These are phyloP conservation scores for Debaryomyces nepalensis DNA, from an alignment of 1,139 yeast species.

Conservation along the genomic window DNA sequence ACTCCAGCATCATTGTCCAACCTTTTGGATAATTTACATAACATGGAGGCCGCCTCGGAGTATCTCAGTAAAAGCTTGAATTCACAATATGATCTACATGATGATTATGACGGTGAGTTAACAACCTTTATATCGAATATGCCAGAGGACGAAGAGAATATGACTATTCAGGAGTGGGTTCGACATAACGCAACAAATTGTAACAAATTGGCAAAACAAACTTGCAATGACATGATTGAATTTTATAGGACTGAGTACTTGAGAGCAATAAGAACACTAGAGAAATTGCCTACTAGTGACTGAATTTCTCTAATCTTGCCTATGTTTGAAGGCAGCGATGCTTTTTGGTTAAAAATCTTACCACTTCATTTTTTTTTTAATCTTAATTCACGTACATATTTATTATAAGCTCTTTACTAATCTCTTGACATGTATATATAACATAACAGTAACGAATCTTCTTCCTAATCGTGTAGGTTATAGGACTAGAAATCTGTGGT, in stretches of 20 bases:
- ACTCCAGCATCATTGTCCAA: constrained; percentile 28
- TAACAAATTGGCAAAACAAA: constrained; percentile 43
- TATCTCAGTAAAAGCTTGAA: constrained; percentile 33
- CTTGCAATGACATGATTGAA: constrained; percentile 49
- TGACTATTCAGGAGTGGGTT: constrained; percentile 77
- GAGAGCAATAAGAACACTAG: constrained; percentile 27
- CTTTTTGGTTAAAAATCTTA: too few relatives aligned
- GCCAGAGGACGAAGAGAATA: constrained; percentile 69
- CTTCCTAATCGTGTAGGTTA: too few relatives aligned
- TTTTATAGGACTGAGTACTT: constrained; percentile 48
- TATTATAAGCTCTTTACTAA: too few relatives aligned
- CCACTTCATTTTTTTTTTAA: too few relatives aligned
- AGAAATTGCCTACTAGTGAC: constrained; percentile 11
- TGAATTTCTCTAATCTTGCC: too few relatives aligned
- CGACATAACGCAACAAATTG: constrained; percentile 51
- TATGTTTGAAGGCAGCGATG: too few relatives aligned
- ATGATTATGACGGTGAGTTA: constrained; percentile 67
- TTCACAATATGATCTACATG: constrained; percentile 39
- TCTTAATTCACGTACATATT: too few relatives aligned
- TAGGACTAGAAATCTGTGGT: too few relatives aligned
- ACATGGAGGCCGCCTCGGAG: constrained; percentile 44
- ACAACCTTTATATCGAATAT: constrained; percentile 67
- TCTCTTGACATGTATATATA: too few relatives aligned
- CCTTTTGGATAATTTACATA: constrained; percentile 33
- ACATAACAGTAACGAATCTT: too few relatives aligned